A percentile compares a stretch with the other conserved stretches of the same genome.
phyloP scores from a whole-genome alignment of 106 monocot species.

The Dendrobium nobile region DNA sequence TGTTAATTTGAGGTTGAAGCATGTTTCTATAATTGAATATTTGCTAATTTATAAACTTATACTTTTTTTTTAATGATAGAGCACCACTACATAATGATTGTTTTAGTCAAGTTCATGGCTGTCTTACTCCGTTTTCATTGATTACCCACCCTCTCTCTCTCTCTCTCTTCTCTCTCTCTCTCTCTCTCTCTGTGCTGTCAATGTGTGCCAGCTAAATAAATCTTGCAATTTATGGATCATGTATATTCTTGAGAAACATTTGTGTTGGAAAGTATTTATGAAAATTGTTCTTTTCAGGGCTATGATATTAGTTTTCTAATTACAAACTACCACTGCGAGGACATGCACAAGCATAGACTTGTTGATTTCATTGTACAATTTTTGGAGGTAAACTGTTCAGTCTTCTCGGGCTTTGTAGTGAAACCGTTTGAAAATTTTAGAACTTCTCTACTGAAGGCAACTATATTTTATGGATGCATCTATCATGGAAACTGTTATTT shows the following conservation, averaged over 20 bases:
- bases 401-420: not conserved
- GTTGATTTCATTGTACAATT: constrained; percentile 98
- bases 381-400: constrained; percentile 68
- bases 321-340: constrained; percentile 97
- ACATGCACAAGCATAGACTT: constrained; percentile 96
- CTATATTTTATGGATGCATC: not conserved
- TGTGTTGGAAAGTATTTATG: not conserved
- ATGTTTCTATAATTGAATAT: not conserved
- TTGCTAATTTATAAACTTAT: not conserved
- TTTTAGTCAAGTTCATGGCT: not conserved
- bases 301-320: constrained; percentile 98
- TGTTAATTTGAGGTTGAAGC: not conserved
- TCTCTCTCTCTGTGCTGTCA: not conserved
- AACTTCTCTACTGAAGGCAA: not conserved
- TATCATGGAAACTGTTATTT: not conserved
- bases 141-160: not conserved
- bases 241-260: not conserved
- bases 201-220: not conserved
- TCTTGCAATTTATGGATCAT: not conserved
- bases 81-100: not conserved
- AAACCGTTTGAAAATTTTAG: not conserved
- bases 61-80: not conserved
- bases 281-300: constrained; percentile 45
- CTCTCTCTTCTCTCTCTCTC: not conserved
- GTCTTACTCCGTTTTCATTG: not conserved